phyloP scores from a whole-genome alignment of 2,329 filamentous ascomycete species.

The Cytospora paraplurivora region DNA sequence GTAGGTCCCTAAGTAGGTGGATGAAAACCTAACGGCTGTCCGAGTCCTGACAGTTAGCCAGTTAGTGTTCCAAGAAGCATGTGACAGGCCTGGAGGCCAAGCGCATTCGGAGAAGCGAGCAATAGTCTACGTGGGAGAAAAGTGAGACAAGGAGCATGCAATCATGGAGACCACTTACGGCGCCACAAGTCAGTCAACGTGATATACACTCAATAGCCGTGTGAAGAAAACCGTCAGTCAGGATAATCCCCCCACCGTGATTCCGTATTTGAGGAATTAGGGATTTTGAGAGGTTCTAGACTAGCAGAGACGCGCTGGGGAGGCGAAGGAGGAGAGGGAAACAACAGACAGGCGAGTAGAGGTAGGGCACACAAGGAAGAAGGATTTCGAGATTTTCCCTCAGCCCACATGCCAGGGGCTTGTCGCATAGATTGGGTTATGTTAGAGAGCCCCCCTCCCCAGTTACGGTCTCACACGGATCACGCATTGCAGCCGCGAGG shows the following conservation, averaged over 20 bases:
- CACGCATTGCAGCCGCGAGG: not conserved
- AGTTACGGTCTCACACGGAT: not conserved
- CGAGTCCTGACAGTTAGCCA: not conserved
- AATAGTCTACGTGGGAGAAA: not conserved
- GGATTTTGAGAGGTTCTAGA: conserved; percentile 2
- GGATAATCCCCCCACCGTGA: no score
- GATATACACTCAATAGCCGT: not conserved
- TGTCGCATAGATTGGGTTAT: conserved; percentile 13
- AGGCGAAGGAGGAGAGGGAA: not conserved
- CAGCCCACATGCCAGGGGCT: conserved; percentile 17
- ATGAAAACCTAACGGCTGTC: not conserved
- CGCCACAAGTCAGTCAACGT: not conserved
- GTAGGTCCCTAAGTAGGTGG: not conserved
- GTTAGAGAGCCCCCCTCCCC: not conserved
- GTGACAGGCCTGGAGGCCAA: not conserved
- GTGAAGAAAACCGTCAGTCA: no score
- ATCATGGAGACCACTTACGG: not conserved
- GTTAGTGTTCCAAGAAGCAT: not conserved
- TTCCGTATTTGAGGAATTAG: no score
- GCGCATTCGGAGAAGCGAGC: not conserved
- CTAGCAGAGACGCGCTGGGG: no score
- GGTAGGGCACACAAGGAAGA: not conserved
- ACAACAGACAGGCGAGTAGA: not conserved
- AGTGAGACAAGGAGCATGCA: not conserved
- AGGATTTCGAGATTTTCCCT: not conserved